These are phyloP conservation scores for Sordariomycetes sp. DNA, from an alignment of 2,329 filamentous ascomycete species.

Conservation along the genomic window DNA sequence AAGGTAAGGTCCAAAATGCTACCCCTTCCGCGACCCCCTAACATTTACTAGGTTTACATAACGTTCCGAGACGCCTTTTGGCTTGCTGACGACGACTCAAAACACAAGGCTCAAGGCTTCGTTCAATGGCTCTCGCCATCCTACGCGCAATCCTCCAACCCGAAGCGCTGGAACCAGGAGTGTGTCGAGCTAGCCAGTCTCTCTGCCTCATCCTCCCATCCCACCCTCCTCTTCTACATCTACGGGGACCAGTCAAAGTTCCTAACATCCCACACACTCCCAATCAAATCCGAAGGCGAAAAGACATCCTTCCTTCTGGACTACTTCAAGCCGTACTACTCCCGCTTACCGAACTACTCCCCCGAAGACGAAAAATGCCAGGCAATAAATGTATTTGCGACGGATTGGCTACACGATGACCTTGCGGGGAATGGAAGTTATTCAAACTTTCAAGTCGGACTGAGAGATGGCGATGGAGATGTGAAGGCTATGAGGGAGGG, in stretches of 20 bases:
- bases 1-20: slow-evolving; percentile 38
- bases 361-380: slow-evolving; percentile 43
- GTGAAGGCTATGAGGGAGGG: slow-evolving; percentile 56
- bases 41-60: slow-evolving; percentile 39
- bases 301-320: slow-evolving; percentile 46
- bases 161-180: slow-evolving; percentile 63
- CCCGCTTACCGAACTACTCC: slow-evolving; percentile 60
- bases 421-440: slow-evolving; percentile 78
- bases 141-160: slow-evolving; percentile 56
- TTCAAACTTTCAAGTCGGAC: slow-evolving; percentile 72
- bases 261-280: slow-evolving; percentile 36
- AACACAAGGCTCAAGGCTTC: slow-evolving; percentile 51
- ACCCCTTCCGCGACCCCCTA: neutral
- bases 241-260: slow-evolving; percentile 53
- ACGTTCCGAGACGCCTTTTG: slow-evolving; percentile 73
- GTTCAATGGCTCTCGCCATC: slow-evolving; percentile 65
- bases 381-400: slow-evolving; percentile 57
- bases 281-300: slow-evolving; percentile 31
- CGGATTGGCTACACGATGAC: slow-evolving; percentile 70
- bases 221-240: slow-evolving; percentile 79
- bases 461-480: slow-evolving; percentile 62
- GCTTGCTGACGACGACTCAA: slow-evolving; percentile 27
- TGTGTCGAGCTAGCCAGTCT: slow-evolving; percentile 68
- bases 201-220: slow-evolving; percentile 49
- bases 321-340: slow-evolving; percentile 73